A percentile compares a stretch with the other conserved stretches of the same genome.
Conservation (phyloP, 2,329 filamentous ascomycete species). For the Chaetomiaceae sp. region DNA sequence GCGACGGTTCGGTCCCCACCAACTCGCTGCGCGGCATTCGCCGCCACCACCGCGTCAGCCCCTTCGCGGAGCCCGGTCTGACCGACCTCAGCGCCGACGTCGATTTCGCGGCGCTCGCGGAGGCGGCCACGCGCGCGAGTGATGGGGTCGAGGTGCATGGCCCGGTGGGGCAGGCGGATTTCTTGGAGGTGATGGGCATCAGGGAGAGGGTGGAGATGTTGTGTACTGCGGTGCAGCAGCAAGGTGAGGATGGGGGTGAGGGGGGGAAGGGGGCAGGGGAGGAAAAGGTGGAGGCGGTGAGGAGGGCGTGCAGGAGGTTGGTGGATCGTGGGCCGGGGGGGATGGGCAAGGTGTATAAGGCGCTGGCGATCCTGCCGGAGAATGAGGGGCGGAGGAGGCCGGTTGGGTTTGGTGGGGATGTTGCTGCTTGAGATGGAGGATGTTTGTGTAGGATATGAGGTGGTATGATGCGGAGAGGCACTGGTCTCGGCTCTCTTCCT, state of each 20-base stretch:
- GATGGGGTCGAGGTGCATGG: conserved; percentile 86
- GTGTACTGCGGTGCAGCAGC: conserved; percentile 38
- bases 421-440: conserved; percentile 31
- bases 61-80: conserved; percentile 71
- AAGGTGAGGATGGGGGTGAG: neutral
- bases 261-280: conserved; percentile 27
- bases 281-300: conserved; percentile 54
- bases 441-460: too few species aligned
- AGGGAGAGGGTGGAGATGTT: conserved; percentile 67
- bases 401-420: conserved; percentile 83
- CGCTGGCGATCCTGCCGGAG: conserved; percentile 81
- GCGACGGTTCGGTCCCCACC: conserved; percentile 63
- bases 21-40: conserved; percentile 90
- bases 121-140: conserved; percentile 69
- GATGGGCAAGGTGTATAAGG: conserved; percentile 96
- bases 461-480: too few species aligned
- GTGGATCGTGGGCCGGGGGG: conserved; percentile 76
- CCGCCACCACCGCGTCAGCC: conserved; percentile 67
- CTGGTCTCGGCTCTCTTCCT: too few species aligned
- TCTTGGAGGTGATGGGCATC: conserved; percentile 77
- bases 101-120: conserved; percentile 82
- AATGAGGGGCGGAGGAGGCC: conserved; percentile 67
- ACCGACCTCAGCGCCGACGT: conserved; percentile 91
- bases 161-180: conserved; percentile 77
- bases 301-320: conserved; percentile 71